Conservation (phyloP, 78 protist genomes). For the Mantamonas sphyraenae region DNA sequence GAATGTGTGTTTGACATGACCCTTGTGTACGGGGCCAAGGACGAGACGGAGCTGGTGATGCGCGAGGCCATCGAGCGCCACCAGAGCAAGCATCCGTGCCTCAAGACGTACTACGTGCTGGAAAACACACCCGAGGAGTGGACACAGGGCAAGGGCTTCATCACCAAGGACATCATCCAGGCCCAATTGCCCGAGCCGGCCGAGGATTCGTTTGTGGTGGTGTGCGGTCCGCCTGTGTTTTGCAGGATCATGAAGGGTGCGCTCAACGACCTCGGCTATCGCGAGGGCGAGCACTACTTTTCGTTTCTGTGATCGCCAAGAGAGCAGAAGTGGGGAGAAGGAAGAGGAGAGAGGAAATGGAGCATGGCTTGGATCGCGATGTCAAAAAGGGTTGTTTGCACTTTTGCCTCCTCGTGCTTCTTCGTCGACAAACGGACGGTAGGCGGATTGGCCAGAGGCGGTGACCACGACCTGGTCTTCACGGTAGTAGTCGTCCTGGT, state of each 20-base stretch:
- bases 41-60: conserved; percentile 7
- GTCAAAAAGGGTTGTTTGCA: too few species aligned
- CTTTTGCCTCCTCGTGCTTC: too few species aligned
- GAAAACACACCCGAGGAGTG: not conserved
- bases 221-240: conserved; percentile 26
- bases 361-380: too few species aligned
- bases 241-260: conserved; percentile 5
- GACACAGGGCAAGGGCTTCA: conserved; percentile 13
- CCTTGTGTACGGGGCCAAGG: conserved; percentile 5
- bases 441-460: too few species aligned
- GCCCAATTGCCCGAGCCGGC: conserved; percentile 3
- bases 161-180: conserved; percentile 12
- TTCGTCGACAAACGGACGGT: too few species aligned
- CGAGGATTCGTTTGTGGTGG: not conserved
- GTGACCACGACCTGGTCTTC: too few species aligned
- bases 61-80: conserved; percentile 6
- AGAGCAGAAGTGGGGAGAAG: not conserved
- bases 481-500: too few species aligned
- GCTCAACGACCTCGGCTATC: not conserved
- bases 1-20: not conserved
- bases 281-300: not conserved
- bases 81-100: not conserved
- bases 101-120: conserved; percentile 1
- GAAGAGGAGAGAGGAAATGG: too few species aligned
- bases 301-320: not conserved